Conservation (phyloP, 148 eudicot species). For the Nepenthes mirabilis region DNA sequence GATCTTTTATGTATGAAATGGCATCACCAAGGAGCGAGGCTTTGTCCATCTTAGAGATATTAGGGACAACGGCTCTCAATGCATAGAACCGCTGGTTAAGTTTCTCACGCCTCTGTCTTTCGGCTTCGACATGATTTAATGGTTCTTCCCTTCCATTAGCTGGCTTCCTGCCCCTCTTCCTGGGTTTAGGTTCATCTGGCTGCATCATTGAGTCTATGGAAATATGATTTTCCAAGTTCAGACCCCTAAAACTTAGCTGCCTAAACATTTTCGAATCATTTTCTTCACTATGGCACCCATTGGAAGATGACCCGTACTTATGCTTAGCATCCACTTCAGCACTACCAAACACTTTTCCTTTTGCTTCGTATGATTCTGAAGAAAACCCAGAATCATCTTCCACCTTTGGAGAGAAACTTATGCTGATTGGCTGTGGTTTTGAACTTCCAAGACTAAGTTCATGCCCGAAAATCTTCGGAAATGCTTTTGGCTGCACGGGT, state of each 20-base stretch:
- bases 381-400: constrained; percentile 54
- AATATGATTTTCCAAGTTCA: neutral
- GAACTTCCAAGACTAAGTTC: constrained; percentile 50
- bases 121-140: constrained; percentile 82
- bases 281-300: constrained; percentile 35
- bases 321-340: constrained; percentile 24
- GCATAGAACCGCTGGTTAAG: constrained; percentile 96
- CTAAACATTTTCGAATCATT: constrained; percentile 40
- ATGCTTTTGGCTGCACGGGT: constrained; percentile 28
- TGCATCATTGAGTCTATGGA: constrained; percentile 29
- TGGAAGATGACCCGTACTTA: constrained; percentile 59
- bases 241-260: constrained; percentile 20
- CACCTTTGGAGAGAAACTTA: constrained; percentile 68
- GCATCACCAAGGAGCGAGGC: constrained; percentile 96
- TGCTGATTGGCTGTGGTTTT: constrained; percentile 49
- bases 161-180: constrained; percentile 84
- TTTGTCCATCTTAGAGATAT: constrained; percentile 95
- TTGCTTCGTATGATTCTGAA: constrained; percentile 13
- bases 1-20: constrained; percentile 73
- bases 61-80: constrained; percentile 87
- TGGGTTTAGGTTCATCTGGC: constrained; percentile 48
- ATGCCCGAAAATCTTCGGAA: constrained; percentile 63
- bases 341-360: constrained; percentile 15
- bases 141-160: constrained; percentile 91
- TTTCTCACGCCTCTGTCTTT: constrained; percentile 88